Conservation (phyloP, 179 eudicot species). For the Drosera spatulata region DNA sequence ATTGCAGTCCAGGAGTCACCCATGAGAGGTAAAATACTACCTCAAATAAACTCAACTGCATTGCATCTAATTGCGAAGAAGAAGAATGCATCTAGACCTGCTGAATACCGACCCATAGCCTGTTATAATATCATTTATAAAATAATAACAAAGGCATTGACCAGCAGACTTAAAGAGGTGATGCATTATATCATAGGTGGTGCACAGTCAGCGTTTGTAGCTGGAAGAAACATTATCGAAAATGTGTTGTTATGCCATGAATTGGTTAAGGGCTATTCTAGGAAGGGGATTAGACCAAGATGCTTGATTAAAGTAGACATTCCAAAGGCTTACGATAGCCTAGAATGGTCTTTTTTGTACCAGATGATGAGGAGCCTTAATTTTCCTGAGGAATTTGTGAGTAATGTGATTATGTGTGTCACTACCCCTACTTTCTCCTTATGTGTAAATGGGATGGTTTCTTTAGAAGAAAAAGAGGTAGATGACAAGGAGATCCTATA, state of each 20-base stretch:
- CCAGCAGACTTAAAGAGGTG: background rate
- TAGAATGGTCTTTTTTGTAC: background rate
- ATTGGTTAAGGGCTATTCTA: background rate
- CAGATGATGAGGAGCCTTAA: background rate
- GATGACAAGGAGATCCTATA: too few relatives aligned
- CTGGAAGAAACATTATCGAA: too few relatives aligned
- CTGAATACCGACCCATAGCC: background rate
- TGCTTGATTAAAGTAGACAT: background rate
- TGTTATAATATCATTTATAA: background rate
- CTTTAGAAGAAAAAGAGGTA: too few relatives aligned
- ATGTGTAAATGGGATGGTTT: too few relatives aligned
- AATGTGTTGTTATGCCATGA: too few relatives aligned
- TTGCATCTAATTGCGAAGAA: background rate
- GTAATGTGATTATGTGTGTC: background rate
- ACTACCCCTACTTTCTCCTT: too few relatives aligned
- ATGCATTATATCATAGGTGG: background rate
- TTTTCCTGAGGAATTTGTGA: background rate
- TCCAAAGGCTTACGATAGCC: background rate
- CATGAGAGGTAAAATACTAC: background rate
- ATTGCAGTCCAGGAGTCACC: background rate
- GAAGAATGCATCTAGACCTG: background rate
- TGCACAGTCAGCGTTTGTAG: background rate
- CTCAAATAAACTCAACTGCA: background rate
- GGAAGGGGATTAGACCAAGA: background rate
- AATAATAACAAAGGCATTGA: background rate